Base-by-base conservation (phyloP, 202 grass and related monocot species). In the Schoenoplectus tabernaemontani region DNA sequence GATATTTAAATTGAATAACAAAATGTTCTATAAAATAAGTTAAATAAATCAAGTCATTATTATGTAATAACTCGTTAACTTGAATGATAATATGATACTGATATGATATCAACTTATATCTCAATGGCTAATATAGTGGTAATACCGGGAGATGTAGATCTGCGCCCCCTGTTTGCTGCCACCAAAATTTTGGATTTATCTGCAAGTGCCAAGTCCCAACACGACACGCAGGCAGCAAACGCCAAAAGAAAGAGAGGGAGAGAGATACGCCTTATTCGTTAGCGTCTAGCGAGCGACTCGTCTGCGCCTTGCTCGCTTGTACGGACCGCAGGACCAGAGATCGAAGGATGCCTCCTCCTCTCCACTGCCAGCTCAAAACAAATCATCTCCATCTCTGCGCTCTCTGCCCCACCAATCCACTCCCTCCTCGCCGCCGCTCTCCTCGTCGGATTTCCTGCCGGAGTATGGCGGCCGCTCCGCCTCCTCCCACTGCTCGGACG, bases 401-500 rank as follows among this genome's bases (percentile, higher is more conserved):
- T 59, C 20, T 28, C 37, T 57, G 2, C 44, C 7, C 57, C 7
- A 15, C 36, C 60, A 28, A 72, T 28, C 39, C 26, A 0, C 57
- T 58, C 12, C 20, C 50, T 11, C n/a, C 30, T 24, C 13, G 16
- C 13, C 19, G 13, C 66, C 43, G 38, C 11, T 20, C 64, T 23
- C 17, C 59, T 36, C 43, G 47, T 19, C 78, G 50, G 11, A 59
- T 83, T 71, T 84, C 78, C 50, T 87, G 78, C 86, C 84, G 85
- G 68, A 62, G 72, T 17, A 90, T 91, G 85, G 81, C 67, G 33
- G 15, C 38, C 64, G 19, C 12, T 33, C 15, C 30, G 1, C 67
- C 63, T 41, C 74, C 66, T 38, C 79, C 43, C 57, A 61, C 88
- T 41, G 82, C 88, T 36, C 78, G 84, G 80, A 84, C 87, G 0